Percentiles rank a stretch among this genome's conserved stretches.
These are phyloP conservation scores for Sphagnum fallax DNA, from an alignment of 228 moss, liverwort and hornwort genomes.

Conservation along the genomic window DNA sequence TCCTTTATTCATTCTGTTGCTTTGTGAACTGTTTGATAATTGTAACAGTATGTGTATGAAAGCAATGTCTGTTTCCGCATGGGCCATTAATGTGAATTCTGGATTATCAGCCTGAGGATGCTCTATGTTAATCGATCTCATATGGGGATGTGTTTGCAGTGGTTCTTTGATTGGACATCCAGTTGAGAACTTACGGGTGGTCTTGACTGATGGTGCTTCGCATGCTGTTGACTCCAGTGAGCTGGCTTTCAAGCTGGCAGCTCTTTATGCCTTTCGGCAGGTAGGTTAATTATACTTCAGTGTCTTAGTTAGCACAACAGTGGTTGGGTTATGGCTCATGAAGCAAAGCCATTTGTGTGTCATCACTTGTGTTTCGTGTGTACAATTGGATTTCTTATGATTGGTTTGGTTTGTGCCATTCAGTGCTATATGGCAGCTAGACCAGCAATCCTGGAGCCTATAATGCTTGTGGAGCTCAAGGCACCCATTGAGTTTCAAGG, in stretches of 20 bases:
- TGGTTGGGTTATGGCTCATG: not conserved
- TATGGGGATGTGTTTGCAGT: constrained; percentile 21
- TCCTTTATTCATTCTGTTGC: not conserved
- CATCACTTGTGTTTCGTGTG: not conserved
- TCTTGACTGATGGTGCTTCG: constrained; percentile 92
- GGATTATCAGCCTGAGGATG: no score
- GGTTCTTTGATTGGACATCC: constrained; percentile 97
- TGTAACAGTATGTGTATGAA: not conserved
- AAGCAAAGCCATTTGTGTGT: not conserved
- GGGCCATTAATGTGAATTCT: no score
- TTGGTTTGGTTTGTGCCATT: constrained; percentile 3
- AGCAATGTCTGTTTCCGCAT: not conserved
- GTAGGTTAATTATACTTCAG: constrained; percentile 12
- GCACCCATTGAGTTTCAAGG: constrained; percentile 99
- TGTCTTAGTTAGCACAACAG: not conserved
- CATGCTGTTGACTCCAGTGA: constrained; percentile 99
- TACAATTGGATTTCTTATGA: not conserved
- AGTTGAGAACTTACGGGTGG: constrained; percentile 89
- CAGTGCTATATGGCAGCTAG: constrained; percentile 78
- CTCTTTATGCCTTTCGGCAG: constrained; percentile 94
- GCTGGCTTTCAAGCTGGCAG: constrained; percentile 96
- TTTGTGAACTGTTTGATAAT: not conserved
- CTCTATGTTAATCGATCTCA: no score
- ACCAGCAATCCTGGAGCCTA: constrained; percentile 86
- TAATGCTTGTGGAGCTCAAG: constrained; percentile 93